Evolutionary conservation across 2,329 filamentous ascomycete genomes (phyloP), one percentile per base, ranked within the genome.

Genomic region (Atkinsonella texensis): DNA sequence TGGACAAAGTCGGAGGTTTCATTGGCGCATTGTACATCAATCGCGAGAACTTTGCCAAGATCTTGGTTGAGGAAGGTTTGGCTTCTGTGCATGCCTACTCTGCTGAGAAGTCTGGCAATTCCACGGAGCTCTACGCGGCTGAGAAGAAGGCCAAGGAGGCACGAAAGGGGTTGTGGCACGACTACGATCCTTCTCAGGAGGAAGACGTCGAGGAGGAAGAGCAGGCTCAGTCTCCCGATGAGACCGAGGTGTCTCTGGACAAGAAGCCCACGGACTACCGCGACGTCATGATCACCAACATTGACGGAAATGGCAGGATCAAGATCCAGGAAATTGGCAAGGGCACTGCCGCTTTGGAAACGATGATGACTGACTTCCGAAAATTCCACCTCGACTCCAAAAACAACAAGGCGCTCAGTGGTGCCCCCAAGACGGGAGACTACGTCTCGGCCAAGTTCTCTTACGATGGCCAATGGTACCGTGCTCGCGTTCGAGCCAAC

Each of bases 1-100:
- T 89, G 59, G 93, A 98, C 76, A 97, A 96, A 75, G 84, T 93
- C 28, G 93, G 93, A 61, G 93, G 93, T 39, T 98, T 98, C 74
- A 97, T 98, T 59, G 93, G 93, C 51, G 87, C 89, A 13, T 76
- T 98, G 23, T 96, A 89, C 68, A 80, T 98, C 66, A 91, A 89
- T 74, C 87, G 90, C 50, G 91, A 97, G 70, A 97, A 87, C 73
- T 95, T 98, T 64, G 88, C 90, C 62, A 96, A 95, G 74, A 69
- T 88, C 2, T 79, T 98, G 1, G 82, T 98, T 1, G 93, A 97
- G 68, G 93, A 98, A 70, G 93, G 93, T 55, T 77, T 96, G 32
- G 91, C 93, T 15, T 85, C 85, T 18, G 91, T 98, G 15, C 91
- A 97, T 66, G 83, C 85, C 52, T 97, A 95, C 72, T 96, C 91